A percentile compares a stretch with the other conserved stretches of the same genome.
phyloP scores from a whole-genome alignment of 2,329 filamentous ascomycete species.

The Botrytis hyacinthi region DNA sequence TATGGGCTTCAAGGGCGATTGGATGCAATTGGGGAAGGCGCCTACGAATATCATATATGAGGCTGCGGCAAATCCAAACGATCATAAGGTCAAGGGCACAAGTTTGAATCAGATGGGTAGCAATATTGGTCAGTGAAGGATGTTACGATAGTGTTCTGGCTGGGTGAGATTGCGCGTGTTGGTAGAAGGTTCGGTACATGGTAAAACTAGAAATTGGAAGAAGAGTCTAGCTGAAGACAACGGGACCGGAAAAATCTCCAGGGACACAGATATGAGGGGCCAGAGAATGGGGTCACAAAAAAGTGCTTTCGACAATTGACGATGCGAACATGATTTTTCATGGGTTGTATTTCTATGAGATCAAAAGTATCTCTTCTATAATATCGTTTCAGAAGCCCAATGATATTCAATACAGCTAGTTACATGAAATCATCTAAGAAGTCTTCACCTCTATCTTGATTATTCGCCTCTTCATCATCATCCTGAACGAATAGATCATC shows the following conservation, averaged over 20 bases:
- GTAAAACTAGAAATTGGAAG: background rate
- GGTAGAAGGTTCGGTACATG: background rate
- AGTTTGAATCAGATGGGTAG: constrained; percentile 54
- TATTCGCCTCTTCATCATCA: constrained; percentile 68
- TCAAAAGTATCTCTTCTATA: background rate
- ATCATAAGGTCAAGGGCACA: constrained; percentile 70
- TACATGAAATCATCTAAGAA: constrained; percentile 95
- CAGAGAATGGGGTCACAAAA: background rate
- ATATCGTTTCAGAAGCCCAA: background rate
- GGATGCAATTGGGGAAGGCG: constrained; percentile 80
- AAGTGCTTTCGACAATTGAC: background rate
- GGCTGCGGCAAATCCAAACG: constrained; percentile 84
- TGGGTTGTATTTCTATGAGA: too few species aligned
- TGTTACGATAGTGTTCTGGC: background rate
- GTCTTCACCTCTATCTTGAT: constrained; percentile 75
- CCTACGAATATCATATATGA: constrained; percentile 89
- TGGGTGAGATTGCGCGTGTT: background rate
- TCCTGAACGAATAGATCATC: constrained; percentile 86
- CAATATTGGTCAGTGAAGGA: constrained; percentile 46
- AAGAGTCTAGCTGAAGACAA: background rate
- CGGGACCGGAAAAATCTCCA: too few species aligned
- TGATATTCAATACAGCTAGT: constrained; percentile 28
- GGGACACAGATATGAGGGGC: background rate
- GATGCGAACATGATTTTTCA: background rate
- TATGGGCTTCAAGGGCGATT: constrained; percentile 91